Conservation (phyloP, 768 basidiomycete species). For the Lyophyllum semitale region DNA sequence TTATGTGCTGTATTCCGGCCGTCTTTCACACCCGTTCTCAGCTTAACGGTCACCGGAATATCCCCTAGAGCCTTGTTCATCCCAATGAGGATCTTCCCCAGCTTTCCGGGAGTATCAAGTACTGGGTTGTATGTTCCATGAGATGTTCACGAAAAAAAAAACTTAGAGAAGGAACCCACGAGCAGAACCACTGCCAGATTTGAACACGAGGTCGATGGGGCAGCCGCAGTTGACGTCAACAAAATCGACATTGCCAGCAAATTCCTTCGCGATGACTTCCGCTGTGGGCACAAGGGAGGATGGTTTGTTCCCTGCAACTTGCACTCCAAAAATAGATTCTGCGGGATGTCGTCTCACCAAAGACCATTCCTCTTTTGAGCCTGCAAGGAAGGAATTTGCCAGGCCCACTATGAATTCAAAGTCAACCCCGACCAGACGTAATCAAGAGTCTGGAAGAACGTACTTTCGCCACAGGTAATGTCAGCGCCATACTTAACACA, state of each 20-base stretch:
- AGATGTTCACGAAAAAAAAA: neutral
- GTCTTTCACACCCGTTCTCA: slow-evolving; percentile 93
- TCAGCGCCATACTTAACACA: slow-evolving; percentile 88
- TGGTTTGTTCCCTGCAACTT: slow-evolving; percentile 90
- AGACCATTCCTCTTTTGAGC: slow-evolving; percentile 94
- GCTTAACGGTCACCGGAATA: slow-evolving; percentile 87
- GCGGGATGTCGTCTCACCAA: slow-evolving; percentile 86
- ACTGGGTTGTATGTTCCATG: slow-evolving; percentile 44
- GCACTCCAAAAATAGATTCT: slow-evolving; percentile 87
- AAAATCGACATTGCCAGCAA: slow-evolving; percentile 73
- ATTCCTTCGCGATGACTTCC: slow-evolving; percentile 76
- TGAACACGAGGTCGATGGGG: slow-evolving; percentile 96
- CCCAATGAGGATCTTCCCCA: slow-evolving; percentile 85
- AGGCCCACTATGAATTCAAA: slow-evolving; percentile 69
- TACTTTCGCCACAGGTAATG: slow-evolving; percentile 94
- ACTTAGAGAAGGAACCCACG: slow-evolving; percentile 47
- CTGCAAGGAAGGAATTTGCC: slow-evolving; percentile 84
- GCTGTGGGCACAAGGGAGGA: slow-evolving; percentile 76
- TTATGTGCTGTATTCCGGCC: slow-evolving; percentile 87
- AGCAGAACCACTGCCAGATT: slow-evolving; percentile 86
- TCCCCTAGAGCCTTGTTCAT: slow-evolving; percentile 92
- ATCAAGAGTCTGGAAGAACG: slow-evolving; percentile 13
- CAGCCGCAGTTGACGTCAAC: slow-evolving; percentile 97
- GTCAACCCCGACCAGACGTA: neutral
- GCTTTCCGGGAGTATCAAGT: slow-evolving; percentile 76